These are phyloP conservation scores for Endotrypanum monterogeii DNA, from an alignment of 208 protist species.

Conservation along the genomic window DNA sequence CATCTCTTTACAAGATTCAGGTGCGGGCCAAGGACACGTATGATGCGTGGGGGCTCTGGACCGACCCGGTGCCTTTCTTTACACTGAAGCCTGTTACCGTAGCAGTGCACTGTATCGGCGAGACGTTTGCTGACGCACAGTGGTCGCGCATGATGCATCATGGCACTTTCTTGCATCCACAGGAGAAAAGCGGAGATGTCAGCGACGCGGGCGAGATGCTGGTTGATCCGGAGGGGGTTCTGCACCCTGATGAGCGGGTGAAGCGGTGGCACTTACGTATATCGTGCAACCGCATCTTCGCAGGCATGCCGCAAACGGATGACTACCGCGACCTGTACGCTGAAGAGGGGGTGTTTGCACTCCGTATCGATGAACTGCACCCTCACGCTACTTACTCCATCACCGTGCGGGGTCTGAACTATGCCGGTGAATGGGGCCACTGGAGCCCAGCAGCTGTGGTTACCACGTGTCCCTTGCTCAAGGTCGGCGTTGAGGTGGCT, in stretches of 20 bases:
- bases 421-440: slow-evolving; percentile 83
- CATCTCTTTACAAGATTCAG: slow-evolving; percentile 81
- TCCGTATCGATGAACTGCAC: slow-evolving; percentile 61
- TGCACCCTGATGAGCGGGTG: slow-evolving; percentile 69
- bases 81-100: slow-evolving; percentile 78
- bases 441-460: slow-evolving; percentile 71
- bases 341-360: slow-evolving; percentile 38
- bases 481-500: slow-evolving; percentile 54
- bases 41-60: slow-evolving; percentile 92
- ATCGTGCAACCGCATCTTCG: slow-evolving; percentile 65
- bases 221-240: slow-evolving; percentile 25
- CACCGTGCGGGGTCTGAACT: slow-evolving; percentile 75
- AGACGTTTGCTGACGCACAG: slow-evolving; percentile 83
- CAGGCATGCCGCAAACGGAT: slow-evolving; percentile 59
- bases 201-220: slow-evolving; percentile 22
- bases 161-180: not conserved
- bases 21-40: slow-evolving; percentile 92
- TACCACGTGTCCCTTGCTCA: slow-evolving; percentile 78
- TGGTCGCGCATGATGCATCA: slow-evolving; percentile 64
- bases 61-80: slow-evolving; percentile 70
- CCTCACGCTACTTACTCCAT: slow-evolving; percentile 78
- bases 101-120: slow-evolving; percentile 60
- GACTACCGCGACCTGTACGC: slow-evolving; percentile 63
- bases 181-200: not conserved
- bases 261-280: slow-evolving; percentile 88